Percentiles rank a stretch among this genome's conserved stretches.
These are phyloP conservation scores for Bipolaris sorokiniana DNA, from an alignment of 2,329 filamentous ascomycete species.

Conservation along the genomic window DNA sequence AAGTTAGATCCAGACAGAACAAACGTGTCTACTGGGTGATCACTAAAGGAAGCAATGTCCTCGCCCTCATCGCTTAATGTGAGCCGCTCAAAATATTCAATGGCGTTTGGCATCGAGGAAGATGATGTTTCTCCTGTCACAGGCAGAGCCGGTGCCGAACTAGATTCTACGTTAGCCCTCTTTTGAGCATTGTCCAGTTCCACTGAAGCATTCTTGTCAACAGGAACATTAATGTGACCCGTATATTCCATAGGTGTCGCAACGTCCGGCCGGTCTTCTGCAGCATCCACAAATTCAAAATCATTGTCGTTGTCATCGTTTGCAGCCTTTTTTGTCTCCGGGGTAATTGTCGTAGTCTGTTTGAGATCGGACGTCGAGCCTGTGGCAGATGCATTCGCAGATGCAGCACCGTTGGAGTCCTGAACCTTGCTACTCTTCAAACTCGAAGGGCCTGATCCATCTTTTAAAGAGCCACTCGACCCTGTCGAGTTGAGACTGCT, in stretches of 20 bases:
- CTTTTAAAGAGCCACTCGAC: conserved; percentile 29
- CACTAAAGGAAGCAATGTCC: conserved; percentile 68
- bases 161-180: conserved; percentile 32
- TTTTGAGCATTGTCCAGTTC: conserved; percentile 32
- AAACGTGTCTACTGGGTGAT: conserved; percentile 80
- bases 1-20: conserved; percentile 88
- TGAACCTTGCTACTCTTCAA: conserved; percentile 13
- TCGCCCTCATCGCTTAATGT: conserved; percentile 45
- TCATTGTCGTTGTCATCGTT: conserved; percentile 43
- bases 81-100: conserved; percentile 43
- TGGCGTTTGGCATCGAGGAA: conserved; percentile 27
- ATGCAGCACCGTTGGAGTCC: conserved; percentile 11
- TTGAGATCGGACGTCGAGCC: conserved; percentile 27
- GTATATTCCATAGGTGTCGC: conserved; percentile 57
- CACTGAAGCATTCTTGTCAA: conserved; percentile 32
- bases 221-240: conserved; percentile 50
- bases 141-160: conserved; percentile 33
- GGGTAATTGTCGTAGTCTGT: conserved; percentile 11
- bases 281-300: conserved; percentile 64
- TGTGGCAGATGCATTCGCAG: conserved; percentile 16
- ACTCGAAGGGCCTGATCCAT: conserved; percentile 26
- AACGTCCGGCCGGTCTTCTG: conserved; percentile 55
- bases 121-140: conserved; percentile 25
- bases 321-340: conserved; percentile 12
- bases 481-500: conserved; percentile 37